Percentiles rank a stretch among this genome's conserved stretches.
These are phyloP conservation scores for Chrysopogon serrulatus DNA, from an alignment of 176 grass and related monocot species.

Conservation along the genomic window DNA sequence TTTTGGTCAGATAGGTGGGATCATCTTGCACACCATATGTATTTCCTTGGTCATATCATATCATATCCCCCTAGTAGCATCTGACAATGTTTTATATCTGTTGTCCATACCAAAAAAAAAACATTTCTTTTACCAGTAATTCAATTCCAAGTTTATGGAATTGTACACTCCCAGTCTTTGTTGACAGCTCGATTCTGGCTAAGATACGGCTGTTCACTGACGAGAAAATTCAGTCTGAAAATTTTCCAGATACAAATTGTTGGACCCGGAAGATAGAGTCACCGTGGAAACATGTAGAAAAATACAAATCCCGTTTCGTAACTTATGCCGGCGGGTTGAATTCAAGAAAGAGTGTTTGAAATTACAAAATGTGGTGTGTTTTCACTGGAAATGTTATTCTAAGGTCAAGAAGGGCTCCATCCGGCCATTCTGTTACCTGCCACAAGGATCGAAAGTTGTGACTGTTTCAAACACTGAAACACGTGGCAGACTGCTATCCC, in stretches of 20 bases:
- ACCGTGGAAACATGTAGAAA: background rate
- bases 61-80: too few species aligned
- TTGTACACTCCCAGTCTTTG: background rate
- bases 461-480: background rate
- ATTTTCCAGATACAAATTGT: background rate
- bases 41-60: background rate
- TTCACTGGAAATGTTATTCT: background rate
- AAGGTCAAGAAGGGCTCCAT: background rate
- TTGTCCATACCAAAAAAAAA: background rate
- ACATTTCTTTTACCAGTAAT: background rate
- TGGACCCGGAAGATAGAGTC: slow-evolving; percentile 4
- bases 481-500: background rate
- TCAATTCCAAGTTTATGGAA: background rate
- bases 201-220: background rate
- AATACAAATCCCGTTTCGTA: background rate
- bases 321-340: background rate
- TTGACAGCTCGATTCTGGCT: background rate
- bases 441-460: background rate
- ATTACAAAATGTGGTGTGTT: background rate
- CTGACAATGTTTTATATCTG: background rate
- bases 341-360: background rate
- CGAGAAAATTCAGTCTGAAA: background rate
- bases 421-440: background rate
- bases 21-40: background rate
- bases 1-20: background rate